Percentiles rank a stretch among this genome's conserved stretches.
phyloP scores from a whole-genome alignment of 1,284 basidiomycete species.

The Chiua sp. region DNA sequence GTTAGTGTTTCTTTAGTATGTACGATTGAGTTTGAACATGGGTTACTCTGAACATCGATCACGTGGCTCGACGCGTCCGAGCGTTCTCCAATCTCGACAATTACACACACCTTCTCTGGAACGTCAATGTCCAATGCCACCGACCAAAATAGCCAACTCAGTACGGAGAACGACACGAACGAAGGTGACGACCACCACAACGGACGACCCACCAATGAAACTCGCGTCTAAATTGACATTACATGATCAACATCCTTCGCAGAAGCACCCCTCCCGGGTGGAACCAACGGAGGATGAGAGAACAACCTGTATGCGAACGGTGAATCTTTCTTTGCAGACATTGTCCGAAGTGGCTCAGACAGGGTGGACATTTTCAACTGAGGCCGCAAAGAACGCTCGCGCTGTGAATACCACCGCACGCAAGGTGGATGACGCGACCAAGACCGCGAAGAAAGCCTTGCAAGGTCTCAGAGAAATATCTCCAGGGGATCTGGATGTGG shows the following conservation, averaged over 20 bases:
- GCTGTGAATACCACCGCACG: slow-evolving; percentile 34
- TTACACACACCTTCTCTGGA: not conserved
- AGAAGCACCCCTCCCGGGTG: slow-evolving; percentile 5
- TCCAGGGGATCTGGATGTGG: slow-evolving; percentile 63
- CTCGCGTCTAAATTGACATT: slow-evolving; percentile 5
- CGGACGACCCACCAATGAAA: slow-evolving; percentile 11
- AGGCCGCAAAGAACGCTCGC: slow-evolving; percentile 25
- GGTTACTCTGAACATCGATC: not conserved
- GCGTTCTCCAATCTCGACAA: not conserved
- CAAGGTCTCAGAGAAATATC: slow-evolving; percentile 49
- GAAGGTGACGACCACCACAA: slow-evolving; percentile 10
- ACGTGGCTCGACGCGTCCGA: slow-evolving; percentile 17
- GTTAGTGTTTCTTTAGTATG: no score
- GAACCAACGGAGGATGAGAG: slow-evolving; percentile 32
- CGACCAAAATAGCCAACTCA: slow-evolving; percentile 9
- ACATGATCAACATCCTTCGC: slow-evolving; percentile 4
- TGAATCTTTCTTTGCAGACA: slow-evolving; percentile 65
- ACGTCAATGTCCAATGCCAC: slow-evolving; percentile 17
- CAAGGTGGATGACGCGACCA: slow-evolving; percentile 40
- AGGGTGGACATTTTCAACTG: slow-evolving; percentile 54
- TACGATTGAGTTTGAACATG: no score
- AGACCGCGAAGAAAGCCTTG: slow-evolving; percentile 45
- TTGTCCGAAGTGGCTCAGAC: slow-evolving; percentile 57
- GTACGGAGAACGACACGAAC: slow-evolving; percentile 19
- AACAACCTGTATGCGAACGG: slow-evolving; percentile 56